Evolutionary conservation across 2,329 filamentous ascomycete species (phyloP), one percentile per base, ranked within the genome.

Genomic region (Alternaria gaisen): DNA sequence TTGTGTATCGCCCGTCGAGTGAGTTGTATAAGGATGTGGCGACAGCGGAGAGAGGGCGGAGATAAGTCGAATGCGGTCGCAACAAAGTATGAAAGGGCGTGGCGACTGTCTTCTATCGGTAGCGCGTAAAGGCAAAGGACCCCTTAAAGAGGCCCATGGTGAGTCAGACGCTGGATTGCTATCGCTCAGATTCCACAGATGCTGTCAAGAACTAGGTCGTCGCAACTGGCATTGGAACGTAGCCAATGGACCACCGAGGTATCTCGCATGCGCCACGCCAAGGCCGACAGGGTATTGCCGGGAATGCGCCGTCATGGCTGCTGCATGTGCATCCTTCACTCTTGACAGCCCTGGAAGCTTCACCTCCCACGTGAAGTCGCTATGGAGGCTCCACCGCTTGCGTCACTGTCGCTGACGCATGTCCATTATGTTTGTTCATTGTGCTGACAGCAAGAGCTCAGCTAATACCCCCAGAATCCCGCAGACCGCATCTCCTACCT

Each of bases 361-460:
- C 52, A 44, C 28, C 52, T 34, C 41, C 32, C 47, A 44, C 16
- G n/a, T 43, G 43, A 20, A 42, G 50, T 44, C 61, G 71, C 24
- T 38, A 84, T 84, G 82, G 81, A 84, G 44, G 77, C 79, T 26
- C 77, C 83, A 24, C 88, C 91, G 41, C 84, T 98, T 58, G 93
- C 94, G 53, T 98, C 94, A 24, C 86, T 99, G 63, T 97, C 94
- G 53, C 83, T 99, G 69, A 98, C 95, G 11, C 94, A 98, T 82
- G 94, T 98, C 70, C 92, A 95, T 83, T 98, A 98, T 85, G 94
- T 96, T 82, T 75, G 88, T 58, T 40, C 46, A 42, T n/a, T 30
- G 20, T 32, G 14, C 50, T 55, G 46, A 51, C 43, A 24, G 6
- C 53, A 22, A 14, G 42, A 44, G 64, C 53, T 44, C 64, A 54